Evolutionary conservation across 768 basidiomycete species (phyloP), one percentile per base, ranked within the genome.

Genomic region (Fomitopsis serialis): DNA sequence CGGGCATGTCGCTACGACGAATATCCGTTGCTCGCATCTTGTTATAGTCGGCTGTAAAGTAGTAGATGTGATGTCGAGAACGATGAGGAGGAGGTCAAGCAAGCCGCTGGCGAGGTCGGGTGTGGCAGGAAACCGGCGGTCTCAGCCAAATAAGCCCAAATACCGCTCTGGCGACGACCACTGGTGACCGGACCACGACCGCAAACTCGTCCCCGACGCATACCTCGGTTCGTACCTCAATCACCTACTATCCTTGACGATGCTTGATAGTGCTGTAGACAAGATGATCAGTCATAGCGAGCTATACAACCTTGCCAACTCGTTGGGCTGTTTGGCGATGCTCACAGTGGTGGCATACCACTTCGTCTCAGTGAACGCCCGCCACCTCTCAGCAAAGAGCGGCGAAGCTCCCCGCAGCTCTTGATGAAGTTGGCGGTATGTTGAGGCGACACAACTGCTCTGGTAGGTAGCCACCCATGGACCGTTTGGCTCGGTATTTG

Each of bases 281-380:
- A 68, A 55, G 37, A 94, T 92, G 90, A 94, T 96, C 34, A 82
- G 78, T 50, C 84, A 92, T 69, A 72, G 80, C 56, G 91, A 90
- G 6, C 78, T 96, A 34, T 89, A 90, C 70, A 77, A 79, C 51
- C 78, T 96, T 50, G 87, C 92, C 54, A 94, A 92, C 70, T 74
- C 81, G 25, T 82, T 95, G 17, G 94, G 94, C 35, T 75, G 85
- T 35, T 74, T 90, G 49, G 89, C 95, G 25, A 92, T 98, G 86
- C 63, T 92, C 59, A 84, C 89, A 5, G 87, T 94, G 52, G 85
- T 98, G 50, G 80, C 82, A 45, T 97, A 95, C 70, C 95, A 98
- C 72, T 81, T 96, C 62, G 74, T 98, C 48, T 86, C 90, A 32
- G 91, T 96, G 56, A 95, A 95, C 62, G 81, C 83, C 37, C 78